A percentile compares a stretch with the other conserved stretches of the same genome.
These are phyloP conservation scores for Scopulariopsis brevicaulis DNA, from an alignment of 2,329 filamentous ascomycete species.

Conservation along the genomic window DNA sequence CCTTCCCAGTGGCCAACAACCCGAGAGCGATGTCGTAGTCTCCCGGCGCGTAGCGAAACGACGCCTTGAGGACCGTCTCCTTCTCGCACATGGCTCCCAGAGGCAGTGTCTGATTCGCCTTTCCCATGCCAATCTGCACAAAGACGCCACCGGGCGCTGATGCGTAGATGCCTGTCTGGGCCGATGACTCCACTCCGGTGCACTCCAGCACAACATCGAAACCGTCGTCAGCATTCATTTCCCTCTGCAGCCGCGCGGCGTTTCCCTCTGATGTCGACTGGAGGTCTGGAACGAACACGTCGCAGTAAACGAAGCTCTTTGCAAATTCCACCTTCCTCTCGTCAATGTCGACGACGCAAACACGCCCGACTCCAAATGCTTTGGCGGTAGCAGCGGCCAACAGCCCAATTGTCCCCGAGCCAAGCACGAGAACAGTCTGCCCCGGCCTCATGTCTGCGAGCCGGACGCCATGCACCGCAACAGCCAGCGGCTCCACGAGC, in stretches of 20 bases:
- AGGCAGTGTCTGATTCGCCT: slow-evolving; percentile 40
- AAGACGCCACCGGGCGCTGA: slow-evolving; percentile 33
- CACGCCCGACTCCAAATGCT: not conserved
- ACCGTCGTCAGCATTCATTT: not conserved
- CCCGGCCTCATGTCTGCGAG: slow-evolving; percentile 8
- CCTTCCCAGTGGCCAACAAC: slow-evolving; percentile 1
- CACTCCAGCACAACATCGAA: slow-evolving; percentile 10
- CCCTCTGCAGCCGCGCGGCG: slow-evolving; percentile 10
- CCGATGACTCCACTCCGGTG: slow-evolving; percentile 9
- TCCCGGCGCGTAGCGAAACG: slow-evolving; percentile 32
- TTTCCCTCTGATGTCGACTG: slow-evolving; percentile 7
- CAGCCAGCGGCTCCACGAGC: slow-evolving; percentile 36
- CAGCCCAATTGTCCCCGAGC: slow-evolving; percentile 24
- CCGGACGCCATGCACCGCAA: slow-evolving; percentile 35
- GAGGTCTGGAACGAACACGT: not conserved
- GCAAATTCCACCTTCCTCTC: slow-evolving; percentile 22
- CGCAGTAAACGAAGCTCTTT: slow-evolving; percentile 15
- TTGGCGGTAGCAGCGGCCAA: slow-evolving; percentile 25
- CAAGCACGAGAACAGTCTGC: slow-evolving; percentile 18
- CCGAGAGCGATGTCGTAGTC: slow-evolving; percentile 12
- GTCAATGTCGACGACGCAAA: slow-evolving; percentile 12
- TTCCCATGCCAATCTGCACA: slow-evolving; percentile 46
- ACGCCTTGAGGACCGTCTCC: slow-evolving; percentile 34
- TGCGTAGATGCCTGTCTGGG: slow-evolving; percentile 6
- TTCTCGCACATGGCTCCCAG: slow-evolving; percentile 43